phyloP scores from a whole-genome alignment of 768 basidiomycete genomes.

The Lactarius pseudohatsudake region DNA sequence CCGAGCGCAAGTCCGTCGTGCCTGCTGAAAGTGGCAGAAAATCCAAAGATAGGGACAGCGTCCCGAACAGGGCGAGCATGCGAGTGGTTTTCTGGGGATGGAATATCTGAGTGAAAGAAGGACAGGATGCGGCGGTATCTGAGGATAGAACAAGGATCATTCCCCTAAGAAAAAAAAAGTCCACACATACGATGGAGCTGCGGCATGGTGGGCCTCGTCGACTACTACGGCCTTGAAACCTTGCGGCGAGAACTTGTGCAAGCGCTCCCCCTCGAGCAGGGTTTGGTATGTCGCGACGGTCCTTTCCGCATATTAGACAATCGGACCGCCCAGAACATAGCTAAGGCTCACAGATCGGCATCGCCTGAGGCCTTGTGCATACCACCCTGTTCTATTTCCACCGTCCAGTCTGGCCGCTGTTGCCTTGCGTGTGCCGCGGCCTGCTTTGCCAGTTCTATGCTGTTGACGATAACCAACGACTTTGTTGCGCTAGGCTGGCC shows the following conservation, averaged over 20 bases:
- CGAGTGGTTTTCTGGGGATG: slow-evolving; percentile 49
- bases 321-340: neutral
- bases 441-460: slow-evolving; percentile 85
- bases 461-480: slow-evolving; percentile 85
- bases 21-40: slow-evolving; percentile 92
- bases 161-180: slow-evolving; percentile 20
- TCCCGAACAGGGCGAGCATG: slow-evolving; percentile 31
- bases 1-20: slow-evolving; percentile 90
- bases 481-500: slow-evolving; percentile 46
- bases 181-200: slow-evolving; percentile 73
- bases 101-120: slow-evolving; percentile 70
- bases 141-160: slow-evolving; percentile 20
- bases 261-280: slow-evolving; percentile 56
- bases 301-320: slow-evolving; percentile 39
- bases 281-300: slow-evolving; percentile 93
- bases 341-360: slow-evolving; percentile 75
- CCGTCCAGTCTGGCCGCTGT: slow-evolving; percentile 68
- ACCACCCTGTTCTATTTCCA: slow-evolving; percentile 90
- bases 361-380: slow-evolving; percentile 71
- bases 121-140: slow-evolving; percentile 85
- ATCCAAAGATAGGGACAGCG: slow-evolving; percentile 84
- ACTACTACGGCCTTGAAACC: slow-evolving; percentile 74
- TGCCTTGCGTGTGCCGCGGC: slow-evolving; percentile 69
- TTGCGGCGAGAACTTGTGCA: slow-evolving; percentile 73
- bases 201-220: slow-evolving; percentile 96